A percentile compares a stretch with the other conserved stretches of the same genome.
Evolutionary conservation across 805 yeast species (phyloP).

Genomic region (Starmerella bombicola): DNA sequence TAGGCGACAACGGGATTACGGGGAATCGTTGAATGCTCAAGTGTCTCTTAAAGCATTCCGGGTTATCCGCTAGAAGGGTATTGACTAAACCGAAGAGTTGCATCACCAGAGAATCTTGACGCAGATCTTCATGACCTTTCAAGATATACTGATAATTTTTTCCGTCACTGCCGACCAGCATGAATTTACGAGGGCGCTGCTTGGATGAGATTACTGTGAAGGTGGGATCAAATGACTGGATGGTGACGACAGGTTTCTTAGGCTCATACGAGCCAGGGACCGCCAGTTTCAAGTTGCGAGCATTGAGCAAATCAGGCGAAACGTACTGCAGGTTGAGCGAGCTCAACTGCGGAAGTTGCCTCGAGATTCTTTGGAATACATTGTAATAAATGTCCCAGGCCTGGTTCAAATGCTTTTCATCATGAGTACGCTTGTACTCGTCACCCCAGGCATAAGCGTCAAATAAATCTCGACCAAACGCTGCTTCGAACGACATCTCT

Average conservation of each 20-base stretch:
- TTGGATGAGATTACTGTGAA: conserved; percentile 83
- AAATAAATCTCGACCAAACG: conserved; percentile 82
- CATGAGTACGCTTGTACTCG: conserved; percentile 73
- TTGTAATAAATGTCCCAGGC: conserved; percentile 97
- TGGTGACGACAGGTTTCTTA: conserved; percentile 63
- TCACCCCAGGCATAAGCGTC: conserved; percentile 92
- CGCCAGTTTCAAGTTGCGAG: conserved; percentile 70
- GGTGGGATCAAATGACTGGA: conserved; percentile 65
- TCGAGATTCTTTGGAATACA: conserved; percentile 79
- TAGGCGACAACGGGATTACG: conserved; percentile 92
- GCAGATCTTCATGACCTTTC: conserved; percentile 95
- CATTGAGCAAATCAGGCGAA: conserved; percentile 75
- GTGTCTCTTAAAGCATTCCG: conserved; percentile 93
- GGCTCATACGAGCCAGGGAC: conserved; percentile 90
- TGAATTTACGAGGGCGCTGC: conserved; percentile 83
- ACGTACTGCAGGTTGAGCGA: conserved; percentile 84
- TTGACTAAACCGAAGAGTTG: conserved; percentile 93
- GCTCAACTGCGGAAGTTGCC: conserved; percentile 78
- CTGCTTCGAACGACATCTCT: conserved; percentile 82
- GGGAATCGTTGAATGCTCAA: conserved; percentile 83
- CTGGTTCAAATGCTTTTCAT: conserved; percentile 77
- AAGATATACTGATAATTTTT: conserved; percentile 68
- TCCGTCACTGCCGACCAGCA: conserved; percentile 81
- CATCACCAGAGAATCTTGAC: conserved; percentile 97
- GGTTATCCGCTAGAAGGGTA: conserved; percentile 73